Conservation (phyloP, 106 monocot species). For the Allium sativum region DNA sequence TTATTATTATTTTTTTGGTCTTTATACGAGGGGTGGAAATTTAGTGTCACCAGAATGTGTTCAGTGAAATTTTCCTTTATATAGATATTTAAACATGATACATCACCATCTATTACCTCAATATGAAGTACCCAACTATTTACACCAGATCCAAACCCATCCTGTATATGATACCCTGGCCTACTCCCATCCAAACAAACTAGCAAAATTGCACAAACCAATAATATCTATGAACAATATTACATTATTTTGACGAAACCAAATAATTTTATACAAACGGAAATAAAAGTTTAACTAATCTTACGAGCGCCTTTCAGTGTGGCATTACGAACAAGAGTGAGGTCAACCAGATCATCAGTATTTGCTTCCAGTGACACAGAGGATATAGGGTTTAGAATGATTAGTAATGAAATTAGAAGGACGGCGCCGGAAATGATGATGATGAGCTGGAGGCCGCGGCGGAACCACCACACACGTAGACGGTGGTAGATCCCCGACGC, state of each 20-base stretch:
- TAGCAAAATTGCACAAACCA: slow-evolving; percentile 8
- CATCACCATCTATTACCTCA: slow-evolving; percentile 31
- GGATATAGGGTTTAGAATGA: slow-evolving; percentile 8
- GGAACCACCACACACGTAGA: slow-evolving; percentile 22
- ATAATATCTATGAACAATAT: neutral
- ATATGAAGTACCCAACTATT: slow-evolving; percentile 66
- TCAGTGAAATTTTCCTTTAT: too few relatives aligned
- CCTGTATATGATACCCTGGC: slow-evolving; percentile 61
- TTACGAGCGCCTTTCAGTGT: slow-evolving; percentile 50
- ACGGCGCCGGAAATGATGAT: slow-evolving; percentile 3
- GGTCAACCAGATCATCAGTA: slow-evolving; percentile 25
- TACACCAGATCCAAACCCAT: slow-evolving; percentile 51
- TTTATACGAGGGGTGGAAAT: too few relatives aligned
- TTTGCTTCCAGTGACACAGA: neutral
- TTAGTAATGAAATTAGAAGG: slow-evolving; percentile 11
- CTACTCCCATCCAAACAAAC: slow-evolving; percentile 92
- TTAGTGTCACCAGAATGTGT: too few relatives aligned
- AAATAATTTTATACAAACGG: neutral
- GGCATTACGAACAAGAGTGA: slow-evolving; percentile 48
- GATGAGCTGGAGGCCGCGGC: slow-evolving; percentile 5
- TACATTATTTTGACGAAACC: neutral
- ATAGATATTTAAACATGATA: too few relatives aligned
- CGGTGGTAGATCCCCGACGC: slow-evolving; percentile 8
- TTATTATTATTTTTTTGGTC: too few relatives aligned
- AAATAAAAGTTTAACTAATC: neutral